Evolutionary conservation across 2,329 filamentous ascomycete genomes (phyloP), one percentile per base, ranked within the genome.

Genomic region (Nemania abortiva): DNA sequence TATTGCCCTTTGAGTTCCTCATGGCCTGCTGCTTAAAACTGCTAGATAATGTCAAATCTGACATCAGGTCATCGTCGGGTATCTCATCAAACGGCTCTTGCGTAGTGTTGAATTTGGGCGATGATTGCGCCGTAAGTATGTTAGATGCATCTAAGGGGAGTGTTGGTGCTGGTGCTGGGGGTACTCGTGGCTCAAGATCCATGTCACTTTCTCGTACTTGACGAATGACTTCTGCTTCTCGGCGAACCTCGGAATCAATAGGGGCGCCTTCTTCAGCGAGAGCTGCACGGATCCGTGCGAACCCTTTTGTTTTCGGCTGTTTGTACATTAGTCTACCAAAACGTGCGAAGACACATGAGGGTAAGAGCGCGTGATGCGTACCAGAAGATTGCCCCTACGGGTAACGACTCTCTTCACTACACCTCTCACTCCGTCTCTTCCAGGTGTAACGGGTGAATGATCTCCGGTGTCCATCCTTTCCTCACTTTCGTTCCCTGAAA

Each of bases 251-350:
- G 50, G 92, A 91, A 75, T 99, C 96, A 10, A 97, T 85, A 0
- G 96, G 96, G 0, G 94, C 90, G 18, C 89, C 88, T 82, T 99
- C 96, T 82, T 99, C 96, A 66, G 93, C 86, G 0, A 99, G 86
- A 3, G 94, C 94, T 9, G 95, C 96, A 70, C 93, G 90, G 73
- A 99, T 97, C 11, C 96, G 91, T 5, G 95, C 94, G 80, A 99
- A 99, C 0, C 92, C 94, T 82, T 97, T 97, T 0, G 95, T 96
- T 84, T 98, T 99, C 13, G 97, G 96, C 93, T 97, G 73, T 42
- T 42, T 37, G 42, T 6, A 39, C 29, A 66, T 75, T 47, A 73
- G 58, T 59, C 66, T 53, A 52, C 27, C 45, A 27, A 1, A 55
- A 55, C 53, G n/a, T 29, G 34, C 42, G 4, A 42, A 60, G 6